Evolutionary conservation across 805 yeast genomes (phyloP).

Genomic region (Wickerhamomyces ciferrii): DNA sequence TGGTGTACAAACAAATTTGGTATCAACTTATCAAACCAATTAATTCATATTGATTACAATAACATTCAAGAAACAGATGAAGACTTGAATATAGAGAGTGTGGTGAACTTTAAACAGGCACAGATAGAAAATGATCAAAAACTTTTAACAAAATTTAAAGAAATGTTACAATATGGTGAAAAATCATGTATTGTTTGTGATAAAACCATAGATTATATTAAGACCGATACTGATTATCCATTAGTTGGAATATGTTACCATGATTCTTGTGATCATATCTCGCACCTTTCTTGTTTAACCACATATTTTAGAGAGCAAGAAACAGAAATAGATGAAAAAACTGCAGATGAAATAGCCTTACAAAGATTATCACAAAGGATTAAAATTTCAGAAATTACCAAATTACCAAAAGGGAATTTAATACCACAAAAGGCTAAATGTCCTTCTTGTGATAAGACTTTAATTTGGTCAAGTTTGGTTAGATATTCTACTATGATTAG

Average conservation of each 20-base stretch:
- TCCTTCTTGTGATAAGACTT: conserved; percentile 19
- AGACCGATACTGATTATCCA: conserved; percentile 24
- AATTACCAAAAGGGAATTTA: conserved; percentile 11
- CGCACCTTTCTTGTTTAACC: conserved; percentile 38
- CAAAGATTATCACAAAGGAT: not conserved
- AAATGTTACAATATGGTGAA: conserved; percentile 17
- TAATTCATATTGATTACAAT: not conserved
- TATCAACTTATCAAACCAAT: conserved; percentile 3
- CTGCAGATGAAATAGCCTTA: not conserved
- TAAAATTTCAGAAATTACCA: not conserved
- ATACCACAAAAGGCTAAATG: conserved; percentile 26
- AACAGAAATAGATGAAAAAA: not conserved
- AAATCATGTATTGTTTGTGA: conserved; percentile 29
- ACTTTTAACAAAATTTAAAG: conserved; percentile 11
- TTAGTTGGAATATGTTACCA: conserved; percentile 29
- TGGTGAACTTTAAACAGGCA: conserved; percentile 20
- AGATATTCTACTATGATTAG: conserved; percentile 20
- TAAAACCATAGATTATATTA: conserved; percentile 27
- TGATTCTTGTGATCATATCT: conserved; percentile 24
- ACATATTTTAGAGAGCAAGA: conserved; percentile 7
- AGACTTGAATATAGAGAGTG: conserved; percentile 19
- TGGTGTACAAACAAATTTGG: conserved; percentile 20
- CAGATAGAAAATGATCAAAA: conserved; percentile 9
- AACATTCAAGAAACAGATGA: conserved; percentile 1
- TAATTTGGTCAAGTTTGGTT: conserved; percentile 25